phyloP scores from a whole-genome alignment of 1,139 yeast species.

The Pichia sp. region DNA sequence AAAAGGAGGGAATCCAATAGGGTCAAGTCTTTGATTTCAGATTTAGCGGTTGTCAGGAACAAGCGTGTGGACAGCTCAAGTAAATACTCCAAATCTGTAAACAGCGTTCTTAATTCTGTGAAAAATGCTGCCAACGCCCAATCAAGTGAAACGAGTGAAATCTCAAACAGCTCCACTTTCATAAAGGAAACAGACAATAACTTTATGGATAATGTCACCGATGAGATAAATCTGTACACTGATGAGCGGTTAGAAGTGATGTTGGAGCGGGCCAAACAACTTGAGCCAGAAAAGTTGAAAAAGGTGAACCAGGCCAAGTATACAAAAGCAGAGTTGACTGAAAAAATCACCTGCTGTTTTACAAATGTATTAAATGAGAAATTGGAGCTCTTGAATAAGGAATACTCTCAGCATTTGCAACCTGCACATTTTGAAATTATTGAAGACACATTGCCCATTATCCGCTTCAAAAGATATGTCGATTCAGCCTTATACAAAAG shows the following conservation, averaged over 20 bases:
- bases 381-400: constrained; percentile 22
- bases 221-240: constrained; percentile 11
- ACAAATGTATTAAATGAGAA: constrained; percentile 21
- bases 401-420: constrained; percentile 25
- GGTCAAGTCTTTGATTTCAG: constrained; percentile 6
- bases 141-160: constrained; percentile 1
- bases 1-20: background rate
- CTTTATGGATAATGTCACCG: constrained; percentile 7
- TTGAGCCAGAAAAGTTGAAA: constrained; percentile 36
- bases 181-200: background rate
- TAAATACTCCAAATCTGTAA: background rate
- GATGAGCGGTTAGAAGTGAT: constrained; percentile 21
- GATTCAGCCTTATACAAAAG: constrained; percentile 41
- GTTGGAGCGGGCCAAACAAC: constrained; percentile 20
- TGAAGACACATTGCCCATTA: constrained; percentile 28
- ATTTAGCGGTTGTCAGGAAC: constrained; percentile 3
- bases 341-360: constrained; percentile 44
- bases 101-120: background rate
- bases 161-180: constrained; percentile 7
- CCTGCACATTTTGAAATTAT: constrained; percentile 30
- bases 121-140: background rate
- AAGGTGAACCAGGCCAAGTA: constrained; percentile 48
- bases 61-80: background rate
- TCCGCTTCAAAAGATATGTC: constrained; percentile 33
- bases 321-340: constrained; percentile 46